Base-by-base conservation (phyloP, 1,284 basidiomycete genomes). In the Cryptococcus neoformans region DNA sequence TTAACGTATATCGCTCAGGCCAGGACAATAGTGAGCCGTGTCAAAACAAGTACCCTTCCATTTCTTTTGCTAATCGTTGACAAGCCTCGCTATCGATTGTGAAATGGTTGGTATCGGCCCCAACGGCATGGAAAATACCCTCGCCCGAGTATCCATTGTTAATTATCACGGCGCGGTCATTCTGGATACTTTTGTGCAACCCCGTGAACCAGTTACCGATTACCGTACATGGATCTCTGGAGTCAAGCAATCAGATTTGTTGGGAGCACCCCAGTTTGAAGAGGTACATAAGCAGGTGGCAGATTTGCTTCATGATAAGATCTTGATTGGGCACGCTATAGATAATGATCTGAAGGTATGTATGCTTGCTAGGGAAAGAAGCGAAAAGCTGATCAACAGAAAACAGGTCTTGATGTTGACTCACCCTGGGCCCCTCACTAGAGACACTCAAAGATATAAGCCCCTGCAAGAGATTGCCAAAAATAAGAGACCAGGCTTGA, bases 21-120 rank as follows among this genome's bases (percentile, higher is more conserved):
- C 49, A 10, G 49, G 49, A 3, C 36, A 40, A 38, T 50, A 50
- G 49, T 50, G 36, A 17, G 49, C 39, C 39, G 21, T 50, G n/a
- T 38, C n/a, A 1, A 14, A n/a, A 35, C 7, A 11, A 11, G 17
- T 40, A 3, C 28, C n/a, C 3, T 28, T 9, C 5, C 10, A 16
- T 17, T 39, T 36, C 49, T n/a, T 16, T 39, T 35, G 16, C 37
- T 40, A 21, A 21, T 21, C 21, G 21, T 21, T 21, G 21, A 21
- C 21, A 10, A 70, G 68, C 40, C 59, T 73, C 34, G 65, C 65
- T 5, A 64, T 71, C 44, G 70, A 69, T 55, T 70, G 68, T 57
- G 68, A 99, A 78, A 98, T 99, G 94, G 95, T 99, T 3, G 94
- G 94, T 1, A 85, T 98, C 6, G 93, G 94, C 0, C 82, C 85